Percentiles rank a stretch among this genome's conserved stretches.
phyloP scores from a whole-genome alignment of 345 rosid genomes.

The Lepidium sativum region DNA sequence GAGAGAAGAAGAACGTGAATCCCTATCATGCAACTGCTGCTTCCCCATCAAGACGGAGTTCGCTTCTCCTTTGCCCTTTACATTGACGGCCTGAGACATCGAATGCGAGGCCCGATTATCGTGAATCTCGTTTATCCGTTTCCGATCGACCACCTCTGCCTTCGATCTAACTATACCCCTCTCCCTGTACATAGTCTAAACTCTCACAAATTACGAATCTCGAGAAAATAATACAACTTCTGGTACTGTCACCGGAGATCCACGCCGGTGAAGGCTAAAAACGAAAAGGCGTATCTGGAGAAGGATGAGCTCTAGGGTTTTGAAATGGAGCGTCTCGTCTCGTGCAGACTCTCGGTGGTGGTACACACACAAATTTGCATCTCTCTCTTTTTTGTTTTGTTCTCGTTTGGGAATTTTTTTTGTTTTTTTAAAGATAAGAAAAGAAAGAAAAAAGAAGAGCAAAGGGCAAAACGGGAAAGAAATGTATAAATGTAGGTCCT shows the following conservation, averaged over 20 bases:
- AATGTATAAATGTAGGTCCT: background rate
- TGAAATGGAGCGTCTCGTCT: slow-evolving; percentile 10
- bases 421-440: slow-evolving; percentile 10
- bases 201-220: background rate
- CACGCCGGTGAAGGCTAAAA: slow-evolving; percentile 3
- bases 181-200: slow-evolving; percentile 27
- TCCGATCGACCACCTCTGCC: slow-evolving; percentile 76
- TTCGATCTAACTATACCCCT: slow-evolving; percentile 55
- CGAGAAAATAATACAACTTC: background rate
- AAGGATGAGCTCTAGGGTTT: slow-evolving; percentile 11
- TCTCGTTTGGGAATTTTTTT: background rate
- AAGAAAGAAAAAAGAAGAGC: slow-evolving; percentile 19
- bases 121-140: slow-evolving; percentile 69
- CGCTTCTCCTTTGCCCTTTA: slow-evolving; percentile 43
- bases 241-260: slow-evolving; percentile 11
- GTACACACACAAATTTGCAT: background rate
- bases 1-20: slow-evolving; percentile 44
- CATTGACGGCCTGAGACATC: slow-evolving; percentile 54
- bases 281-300: background rate
- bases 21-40: slow-evolving; percentile 55
- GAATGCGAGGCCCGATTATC: slow-evolving; percentile 65
- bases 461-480: slow-evolving; percentile 21
- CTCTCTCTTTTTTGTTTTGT: background rate
- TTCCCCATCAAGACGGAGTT: slow-evolving; percentile 44
- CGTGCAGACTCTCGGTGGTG: slow-evolving; percentile 9